A percentile compares a stretch with the other conserved stretches of the same genome.
Conservation (phyloP, 2,329 filamentous ascomycete genomes). For the Diaporthe aspalathi region DNA sequence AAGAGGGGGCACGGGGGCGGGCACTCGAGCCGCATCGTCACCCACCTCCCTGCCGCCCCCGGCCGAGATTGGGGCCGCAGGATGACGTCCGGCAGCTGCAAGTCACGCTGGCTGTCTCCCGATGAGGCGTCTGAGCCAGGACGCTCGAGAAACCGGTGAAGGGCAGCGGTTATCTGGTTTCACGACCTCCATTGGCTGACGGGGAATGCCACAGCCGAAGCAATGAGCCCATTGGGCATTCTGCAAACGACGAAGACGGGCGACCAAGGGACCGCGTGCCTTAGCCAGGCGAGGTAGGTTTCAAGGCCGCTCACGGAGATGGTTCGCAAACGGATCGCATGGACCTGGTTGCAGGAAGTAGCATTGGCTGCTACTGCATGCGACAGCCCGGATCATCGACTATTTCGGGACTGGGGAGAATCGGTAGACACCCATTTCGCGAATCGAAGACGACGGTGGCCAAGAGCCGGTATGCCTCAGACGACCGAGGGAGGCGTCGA, state of each 20-base stretch:
- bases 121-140: background rate
- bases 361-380: too few relatives aligned
- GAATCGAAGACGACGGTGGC: background rate
- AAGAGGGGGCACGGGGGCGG: background rate
- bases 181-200: constrained; percentile 1
- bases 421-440: too few relatives aligned
- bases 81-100: background rate
- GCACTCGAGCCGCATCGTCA: constrained; percentile 6
- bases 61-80: background rate
- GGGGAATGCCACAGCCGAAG: background rate
- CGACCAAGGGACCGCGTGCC: too few relatives aligned
- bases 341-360: too few relatives aligned
- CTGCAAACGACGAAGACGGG: background rate
- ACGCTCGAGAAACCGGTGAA: background rate
- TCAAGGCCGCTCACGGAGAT: too few relatives aligned
- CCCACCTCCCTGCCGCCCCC: background rate
- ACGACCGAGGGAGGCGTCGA: background rate
- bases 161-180: background rate
- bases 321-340: too few relatives aligned
- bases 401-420: background rate
- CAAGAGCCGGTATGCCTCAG: background rate
- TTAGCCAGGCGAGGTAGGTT: too few relatives aligned
- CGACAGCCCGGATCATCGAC: background rate
- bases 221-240: background rate
- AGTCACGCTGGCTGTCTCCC: background rate